Evolutionary conservation across 2,329 filamentous ascomycete species (phyloP).

Genomic region (Trichophyton schoenleinii): DNA sequence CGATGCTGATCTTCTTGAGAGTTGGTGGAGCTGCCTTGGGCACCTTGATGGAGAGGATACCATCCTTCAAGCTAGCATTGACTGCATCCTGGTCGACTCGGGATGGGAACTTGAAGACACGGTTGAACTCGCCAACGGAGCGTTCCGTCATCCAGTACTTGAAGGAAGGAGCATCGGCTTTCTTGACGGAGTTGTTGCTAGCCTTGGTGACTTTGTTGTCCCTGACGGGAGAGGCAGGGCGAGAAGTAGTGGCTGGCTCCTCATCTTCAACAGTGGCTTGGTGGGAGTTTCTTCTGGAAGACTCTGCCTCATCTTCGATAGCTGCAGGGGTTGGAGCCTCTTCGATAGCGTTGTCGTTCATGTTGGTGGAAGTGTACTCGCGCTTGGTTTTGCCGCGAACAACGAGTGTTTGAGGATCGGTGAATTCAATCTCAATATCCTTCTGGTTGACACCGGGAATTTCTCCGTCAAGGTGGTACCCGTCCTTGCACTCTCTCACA

Average conservation of each 20-base stretch:
- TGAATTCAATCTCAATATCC: constrained; percentile 36
- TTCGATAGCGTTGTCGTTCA: constrained; percentile 9
- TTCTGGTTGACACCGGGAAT: constrained; percentile 33
- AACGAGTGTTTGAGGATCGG: constrained; percentile 33
- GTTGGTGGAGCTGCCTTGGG: constrained; percentile 42
- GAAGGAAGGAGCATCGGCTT: constrained; percentile 14
- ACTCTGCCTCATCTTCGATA: constrained; percentile 14
- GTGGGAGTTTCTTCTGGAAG: constrained; percentile 18
- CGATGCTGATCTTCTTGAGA: constrained; percentile 41
- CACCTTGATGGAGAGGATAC: constrained; percentile 43
- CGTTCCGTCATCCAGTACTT: constrained; percentile 48
- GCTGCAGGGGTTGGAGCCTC: constrained; percentile 10
- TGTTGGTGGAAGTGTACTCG: constrained; percentile 18
- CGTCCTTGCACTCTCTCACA: constrained; percentile 30
- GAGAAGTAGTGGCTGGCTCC: constrained; percentile 15
- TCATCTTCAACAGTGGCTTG: constrained; percentile 45
- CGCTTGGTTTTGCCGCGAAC: constrained; percentile 31
- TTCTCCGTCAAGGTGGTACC: constrained; percentile 35
- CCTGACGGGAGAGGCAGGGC: constrained; percentile 9
- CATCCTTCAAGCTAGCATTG: constrained; percentile 47
- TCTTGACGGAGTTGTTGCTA: constrained; percentile 13
- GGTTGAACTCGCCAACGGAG: constrained; percentile 44
- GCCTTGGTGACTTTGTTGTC: constrained; percentile 19
- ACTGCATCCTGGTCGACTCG: constrained; percentile 47
- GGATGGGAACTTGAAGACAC: constrained; percentile 44